Conservation (phyloP, 2,329 filamentous ascomycete genomes). For the Penicillium sp. region DNA sequence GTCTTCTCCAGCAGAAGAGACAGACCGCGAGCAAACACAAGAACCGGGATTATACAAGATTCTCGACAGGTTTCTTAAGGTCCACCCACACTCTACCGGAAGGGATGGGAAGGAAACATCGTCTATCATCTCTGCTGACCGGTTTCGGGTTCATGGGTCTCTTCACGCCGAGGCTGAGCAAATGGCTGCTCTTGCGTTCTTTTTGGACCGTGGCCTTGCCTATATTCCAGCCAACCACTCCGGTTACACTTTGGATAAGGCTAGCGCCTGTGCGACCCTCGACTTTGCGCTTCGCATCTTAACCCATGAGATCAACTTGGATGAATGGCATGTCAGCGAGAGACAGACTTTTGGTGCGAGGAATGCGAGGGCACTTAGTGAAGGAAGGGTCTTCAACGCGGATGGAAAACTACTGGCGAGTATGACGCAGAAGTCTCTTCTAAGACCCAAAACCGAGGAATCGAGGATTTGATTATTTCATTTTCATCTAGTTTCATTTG, state of each 20-base stretch:
- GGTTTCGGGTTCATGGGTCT: neutral
- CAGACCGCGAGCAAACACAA: neutral
- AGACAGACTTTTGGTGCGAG: conserved; percentile 15
- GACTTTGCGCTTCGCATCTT: conserved; percentile 57
- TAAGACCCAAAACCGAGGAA: conserved; percentile 7
- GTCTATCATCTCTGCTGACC: neutral
- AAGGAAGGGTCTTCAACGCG: conserved; percentile 52
- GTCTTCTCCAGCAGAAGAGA: neutral
- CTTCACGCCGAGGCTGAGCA: neutral
- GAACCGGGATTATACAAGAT: neutral
- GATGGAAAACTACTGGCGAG: conserved; percentile 50
- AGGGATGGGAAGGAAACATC: neutral
- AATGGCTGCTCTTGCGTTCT: conserved; percentile 8
- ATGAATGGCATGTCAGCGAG: conserved; percentile 46
- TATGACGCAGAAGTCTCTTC: conserved; percentile 53
- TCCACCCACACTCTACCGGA: neutral
- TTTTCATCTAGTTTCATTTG: too few relatives aligned
- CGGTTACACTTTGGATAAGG: conserved; percentile 42
- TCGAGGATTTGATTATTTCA: neutral
- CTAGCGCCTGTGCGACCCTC: conserved; percentile 50
- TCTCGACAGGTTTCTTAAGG: neutral
- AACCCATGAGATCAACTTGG: conserved; percentile 42
- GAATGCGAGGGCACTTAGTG: conserved; percentile 54
- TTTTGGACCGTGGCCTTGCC: conserved; percentile 6
- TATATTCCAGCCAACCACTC: conserved; percentile 12